These are phyloP conservation scores for Entomortierella chlamydospora DNA, from an alignment of 192 early-diverging fungal species.

Conservation along the genomic window DNA sequence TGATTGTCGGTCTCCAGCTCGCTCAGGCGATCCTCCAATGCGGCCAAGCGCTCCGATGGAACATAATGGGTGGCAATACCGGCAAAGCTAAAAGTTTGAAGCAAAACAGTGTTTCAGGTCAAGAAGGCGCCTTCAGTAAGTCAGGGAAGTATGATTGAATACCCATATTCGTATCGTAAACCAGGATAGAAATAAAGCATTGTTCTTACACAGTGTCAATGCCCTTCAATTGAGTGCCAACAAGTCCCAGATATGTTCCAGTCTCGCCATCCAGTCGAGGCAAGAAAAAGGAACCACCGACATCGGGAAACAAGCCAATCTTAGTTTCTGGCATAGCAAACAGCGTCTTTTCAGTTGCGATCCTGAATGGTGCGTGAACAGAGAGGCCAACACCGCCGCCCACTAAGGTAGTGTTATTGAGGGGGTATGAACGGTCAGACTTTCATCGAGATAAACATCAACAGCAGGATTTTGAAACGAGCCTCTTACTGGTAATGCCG, in stretches of 20 bases:
- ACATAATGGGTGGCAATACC: constrained; percentile 98
- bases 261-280: constrained; percentile 94
- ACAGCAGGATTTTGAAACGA: not conserved
- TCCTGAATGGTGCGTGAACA: constrained; percentile 94
- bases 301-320: constrained; percentile 98
- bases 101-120: not conserved
- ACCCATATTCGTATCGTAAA: too few species aligned
- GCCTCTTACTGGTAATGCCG: constrained; percentile 80
- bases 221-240: constrained; percentile 82
- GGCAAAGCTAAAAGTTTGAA: constrained; percentile 58
- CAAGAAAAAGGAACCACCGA: constrained; percentile 95
- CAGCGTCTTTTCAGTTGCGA: constrained; percentile 94
- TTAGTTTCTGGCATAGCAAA: constrained; percentile 98
- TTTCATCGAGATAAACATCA: too few species aligned
- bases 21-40: constrained; percentile 83
- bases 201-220: constrained; percentile 81
- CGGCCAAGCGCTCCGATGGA: constrained; percentile 82
- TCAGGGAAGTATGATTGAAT: too few species aligned
- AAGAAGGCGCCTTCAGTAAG: too few species aligned
- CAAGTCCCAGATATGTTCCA: constrained; percentile 93
- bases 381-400: constrained; percentile 97
- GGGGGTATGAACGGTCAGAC: not conserved
- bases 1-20: constrained; percentile 83
- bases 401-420: constrained; percentile 70
- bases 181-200: not conserved